Base-by-base conservation (phyloP, 148 eudicot genomes). In the Talinum fruticosum region DNA sequence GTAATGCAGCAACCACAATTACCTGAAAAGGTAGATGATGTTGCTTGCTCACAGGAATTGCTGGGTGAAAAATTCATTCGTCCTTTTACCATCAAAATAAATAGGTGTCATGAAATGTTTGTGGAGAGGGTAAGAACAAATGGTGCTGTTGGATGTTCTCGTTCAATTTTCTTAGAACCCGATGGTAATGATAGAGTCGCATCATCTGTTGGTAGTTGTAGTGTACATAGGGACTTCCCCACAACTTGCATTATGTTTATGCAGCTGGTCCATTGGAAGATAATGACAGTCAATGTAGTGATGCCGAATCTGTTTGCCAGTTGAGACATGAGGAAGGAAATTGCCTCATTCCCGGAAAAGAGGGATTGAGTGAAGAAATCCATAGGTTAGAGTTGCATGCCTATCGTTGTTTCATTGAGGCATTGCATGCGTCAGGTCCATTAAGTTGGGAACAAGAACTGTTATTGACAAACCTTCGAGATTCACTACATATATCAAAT, bases 361-460 rank as follows among this genome's bases (percentile, higher is more conserved):
- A 87, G 83, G 87, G 79, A 53, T 59, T 87, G 85, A 78, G 78
- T 2, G 87, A 79, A 41, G 87, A 88, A 84, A 83, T 90, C 66
- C 97, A 87, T 87, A 90, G 93, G 84, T 81, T 92, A 87, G 97
- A 92, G 85, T 86, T 89, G 83, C 90, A 89, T 83, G 97, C 97
- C 68, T 92, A 92, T 80, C 91, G 89, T 75, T 77, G 90, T 83
- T 90, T 89, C 66, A 83, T 92, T 70, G 90, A 85, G 84, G 94
- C 94, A 75, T 90, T 92, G 83, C 89, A 90, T 87, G 97, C 94
- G 74, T 87, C 86, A 38, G 97, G 97, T 78, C 92, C 94, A 38
- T 84, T 92, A 86, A 92, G 91, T 89, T 92, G 97, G 97, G 97
- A 90, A 83, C 91, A 89, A 66, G 97, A 92, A 87, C 81, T 90